Conservation (phyloP, 129 eudicot genomes). For the Artemisia argyi region DNA sequence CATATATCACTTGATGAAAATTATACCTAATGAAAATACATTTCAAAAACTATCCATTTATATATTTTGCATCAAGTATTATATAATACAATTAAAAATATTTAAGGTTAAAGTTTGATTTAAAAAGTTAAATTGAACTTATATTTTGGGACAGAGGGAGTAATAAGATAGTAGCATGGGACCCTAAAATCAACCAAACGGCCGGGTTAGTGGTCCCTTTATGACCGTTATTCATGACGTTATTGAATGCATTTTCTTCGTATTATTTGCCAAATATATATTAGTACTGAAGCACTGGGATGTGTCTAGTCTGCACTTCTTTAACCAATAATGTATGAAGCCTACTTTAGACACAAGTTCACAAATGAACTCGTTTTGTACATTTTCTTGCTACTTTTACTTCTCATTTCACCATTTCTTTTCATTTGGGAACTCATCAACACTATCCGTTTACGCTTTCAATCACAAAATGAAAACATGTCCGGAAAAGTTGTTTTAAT, state of each 20-base stretch:
- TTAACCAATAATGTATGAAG: slow-evolving; percentile 28
- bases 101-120: too few relatives aligned
- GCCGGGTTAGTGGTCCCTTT: too few relatives aligned
- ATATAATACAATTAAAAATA: too few relatives aligned
- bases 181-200: too few relatives aligned
- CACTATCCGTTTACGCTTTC: slow-evolving; percentile 16
- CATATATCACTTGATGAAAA: too few relatives aligned
- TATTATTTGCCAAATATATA: slow-evolving; percentile 4
- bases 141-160: too few relatives aligned
- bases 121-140: too few relatives aligned
- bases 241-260: background rate
- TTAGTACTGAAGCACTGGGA: background rate
- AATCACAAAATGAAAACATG: slow-evolving; percentile 26
- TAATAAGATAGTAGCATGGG: too few relatives aligned
- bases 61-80: too few relatives aligned
- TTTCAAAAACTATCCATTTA: too few relatives aligned
- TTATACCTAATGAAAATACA: too few relatives aligned
- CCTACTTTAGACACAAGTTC: slow-evolving; percentile 27
- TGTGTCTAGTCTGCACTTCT: background rate
- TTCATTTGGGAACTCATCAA: slow-evolving; percentile 29
- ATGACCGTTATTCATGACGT: background rate
- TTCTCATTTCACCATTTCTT: slow-evolving; percentile 24
- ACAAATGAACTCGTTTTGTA: slow-evolving; percentile 37
- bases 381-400: slow-evolving; percentile 15
- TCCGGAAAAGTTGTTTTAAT: slow-evolving; percentile 46